Evolutionary conservation across 2,329 filamentous ascomycete species (phyloP).

Genomic region (Biscogniauxia sp.): DNA sequence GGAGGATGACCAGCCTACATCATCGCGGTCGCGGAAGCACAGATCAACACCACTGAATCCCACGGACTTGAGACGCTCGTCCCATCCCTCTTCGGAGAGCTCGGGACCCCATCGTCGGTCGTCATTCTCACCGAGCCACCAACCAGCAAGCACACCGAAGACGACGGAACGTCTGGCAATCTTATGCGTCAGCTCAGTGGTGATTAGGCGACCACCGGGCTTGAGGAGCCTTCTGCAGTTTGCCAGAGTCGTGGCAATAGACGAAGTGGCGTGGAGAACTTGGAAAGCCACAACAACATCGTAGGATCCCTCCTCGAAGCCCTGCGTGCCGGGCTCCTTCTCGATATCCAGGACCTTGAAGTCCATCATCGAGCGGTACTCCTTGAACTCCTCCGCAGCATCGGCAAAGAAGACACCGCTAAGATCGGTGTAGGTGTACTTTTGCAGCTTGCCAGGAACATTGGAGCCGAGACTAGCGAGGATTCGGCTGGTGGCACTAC

Average conservation of each 20-base stretch:
- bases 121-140: constrained; percentile 33
- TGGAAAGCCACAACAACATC: constrained; percentile 33
- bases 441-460: constrained; percentile 30
- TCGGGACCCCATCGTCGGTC: constrained; percentile 28
- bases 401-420: constrained; percentile 37
- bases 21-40: constrained; percentile 28
- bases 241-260: constrained; percentile 25
- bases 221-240: constrained; percentile 29
- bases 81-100: constrained; percentile 28
- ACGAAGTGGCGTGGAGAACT: constrained; percentile 31
- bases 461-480: constrained; percentile 32
- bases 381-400: constrained; percentile 31
- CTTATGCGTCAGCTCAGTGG: constrained; percentile 29
- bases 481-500: constrained; percentile 39
- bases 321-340: constrained; percentile 25
- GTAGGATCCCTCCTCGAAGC: constrained; percentile 29
- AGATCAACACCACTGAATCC: constrained; percentile 29
- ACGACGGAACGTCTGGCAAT: constrained; percentile 29
- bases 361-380: constrained; percentile 28
- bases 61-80: constrained; percentile 24
- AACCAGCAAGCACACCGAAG: constrained; percentile 32
- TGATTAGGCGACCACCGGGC: constrained; percentile 32
- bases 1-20: constrained; percentile 27
- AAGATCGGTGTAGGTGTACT: constrained; percentile 47
- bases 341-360: constrained; percentile 32